A percentile compares a stretch with the other conserved stretches of the same genome.
Evolutionary conservation across 257 asterid species (phyloP).

Genomic region (Anisodus tanguticus): DNA sequence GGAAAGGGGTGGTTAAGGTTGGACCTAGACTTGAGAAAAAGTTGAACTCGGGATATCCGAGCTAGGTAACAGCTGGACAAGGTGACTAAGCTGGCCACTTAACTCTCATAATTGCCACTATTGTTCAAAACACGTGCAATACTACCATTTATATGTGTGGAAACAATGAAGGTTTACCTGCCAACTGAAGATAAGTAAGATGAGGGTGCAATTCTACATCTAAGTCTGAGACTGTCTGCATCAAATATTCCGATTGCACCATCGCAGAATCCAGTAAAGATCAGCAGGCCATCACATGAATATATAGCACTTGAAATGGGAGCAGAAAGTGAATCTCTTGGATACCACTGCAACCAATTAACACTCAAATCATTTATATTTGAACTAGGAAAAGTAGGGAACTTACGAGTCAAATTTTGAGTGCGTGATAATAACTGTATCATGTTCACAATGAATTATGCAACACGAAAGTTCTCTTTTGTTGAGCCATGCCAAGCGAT

Average conservation of each 20-base stretch:
- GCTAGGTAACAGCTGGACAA: background rate
- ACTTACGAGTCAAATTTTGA: background rate
- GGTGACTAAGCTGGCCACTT: background rate
- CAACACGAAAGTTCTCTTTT: background rate
- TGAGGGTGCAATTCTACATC: conserved; percentile 76
- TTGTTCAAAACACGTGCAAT: conserved; percentile 8
- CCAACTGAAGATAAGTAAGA: conserved; percentile 72
- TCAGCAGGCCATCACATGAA: conserved; percentile 73
- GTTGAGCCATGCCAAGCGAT: background rate
- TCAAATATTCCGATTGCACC: conserved; percentile 93
- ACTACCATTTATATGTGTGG: background rate
- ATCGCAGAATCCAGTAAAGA: conserved; percentile 79
- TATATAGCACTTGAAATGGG: conserved; percentile 80
- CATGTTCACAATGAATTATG: background rate
- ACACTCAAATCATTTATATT: conserved; percentile 15
- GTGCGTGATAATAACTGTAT: background rate
- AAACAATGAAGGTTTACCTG: conserved; percentile 54
- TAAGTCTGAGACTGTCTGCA: conserved; percentile 68
- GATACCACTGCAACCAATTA: conserved; percentile 72
- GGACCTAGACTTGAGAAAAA: background rate
- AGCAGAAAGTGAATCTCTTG: conserved; percentile 79
- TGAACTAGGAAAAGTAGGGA: conserved; percentile 1
- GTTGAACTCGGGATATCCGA: background rate
- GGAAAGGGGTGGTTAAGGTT: background rate
- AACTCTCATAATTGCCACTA: background rate